Percentiles rank a stretch among this genome's conserved stretches.
Conservation (phyloP, 805 yeast genomes). For the Candida maltosa region DNA sequence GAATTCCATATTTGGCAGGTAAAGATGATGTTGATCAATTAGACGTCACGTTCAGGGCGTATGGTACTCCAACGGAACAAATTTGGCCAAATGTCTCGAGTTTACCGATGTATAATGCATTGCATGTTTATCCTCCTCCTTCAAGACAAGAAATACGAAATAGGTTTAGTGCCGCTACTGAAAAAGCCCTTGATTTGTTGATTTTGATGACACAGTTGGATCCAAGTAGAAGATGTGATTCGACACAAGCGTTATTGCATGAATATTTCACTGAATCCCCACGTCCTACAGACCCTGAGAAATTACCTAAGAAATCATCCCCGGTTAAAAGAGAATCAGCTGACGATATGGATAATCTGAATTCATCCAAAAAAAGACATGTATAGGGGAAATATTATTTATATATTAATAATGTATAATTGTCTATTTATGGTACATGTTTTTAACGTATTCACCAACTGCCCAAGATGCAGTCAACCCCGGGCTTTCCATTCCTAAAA, state of each 20-base stretch:
- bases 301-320: slow-evolving; percentile 52
- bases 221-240: slow-evolving; percentile 69
- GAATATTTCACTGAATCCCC: slow-evolving; percentile 74
- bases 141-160: slow-evolving; percentile 74
- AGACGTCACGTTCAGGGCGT: slow-evolving; percentile 89
- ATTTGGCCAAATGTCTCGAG: slow-evolving; percentile 88
- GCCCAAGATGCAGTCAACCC: slow-evolving; percentile 84
- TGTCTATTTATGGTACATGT: slow-evolving; percentile 20
- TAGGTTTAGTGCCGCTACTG: slow-evolving; percentile 88
- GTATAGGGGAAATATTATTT: slow-evolving; percentile 6
- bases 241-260: slow-evolving; percentile 60
- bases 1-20: slow-evolving; percentile 95
- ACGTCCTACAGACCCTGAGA: slow-evolving; percentile 63
- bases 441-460: slow-evolving; percentile 67
- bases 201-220: slow-evolving; percentile 70
- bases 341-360: slow-evolving; percentile 9
- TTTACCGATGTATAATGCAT: slow-evolving; percentile 71
- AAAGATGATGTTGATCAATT: slow-evolving; percentile 85
- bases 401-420: neutral
- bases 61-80: slow-evolving; percentile 93
- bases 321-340: slow-evolving; percentile 15
- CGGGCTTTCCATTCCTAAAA: slow-evolving; percentile 86
- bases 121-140: slow-evolving; percentile 80
- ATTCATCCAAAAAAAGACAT: slow-evolving; percentile 16
- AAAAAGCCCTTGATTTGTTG: slow-evolving; percentile 73